A percentile compares a stretch with the other conserved stretches of the same genome.
Evolutionary conservation across 2,329 filamentous ascomycete species (phyloP).

Genomic region (Fusarium nematophilum): DNA sequence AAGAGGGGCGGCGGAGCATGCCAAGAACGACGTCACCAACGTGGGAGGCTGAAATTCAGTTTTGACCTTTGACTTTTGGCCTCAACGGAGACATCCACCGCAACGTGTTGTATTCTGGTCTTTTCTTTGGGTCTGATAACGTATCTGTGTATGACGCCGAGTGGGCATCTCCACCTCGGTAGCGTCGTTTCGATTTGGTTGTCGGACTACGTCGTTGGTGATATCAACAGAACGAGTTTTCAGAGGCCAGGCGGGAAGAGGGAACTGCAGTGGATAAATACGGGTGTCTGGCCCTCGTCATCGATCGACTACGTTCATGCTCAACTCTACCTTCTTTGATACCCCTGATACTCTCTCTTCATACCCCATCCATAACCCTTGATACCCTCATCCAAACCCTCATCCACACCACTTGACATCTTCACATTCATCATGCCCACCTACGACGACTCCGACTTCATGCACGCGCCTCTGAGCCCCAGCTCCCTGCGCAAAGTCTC

Average conservation of each 20-base stretch:
- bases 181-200: slow-evolving; percentile 25
- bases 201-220: slow-evolving; percentile 19
- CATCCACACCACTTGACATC: slow-evolving; percentile 19
- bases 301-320: too few species aligned
- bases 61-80: too few species aligned
- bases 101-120: slow-evolving; percentile 23
- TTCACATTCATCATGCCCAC: slow-evolving; percentile 63
- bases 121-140: slow-evolving; percentile 28
- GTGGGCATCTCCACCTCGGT: slow-evolving; percentile 25
- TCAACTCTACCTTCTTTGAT: too few species aligned
- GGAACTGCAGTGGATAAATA: slow-evolving; percentile 33
- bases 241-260: not conserved
- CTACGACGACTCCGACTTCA: slow-evolving; percentile 68
- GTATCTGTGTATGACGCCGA: slow-evolving; percentile 31
- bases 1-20: slow-evolving; percentile 35
- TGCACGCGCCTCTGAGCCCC: slow-evolving; percentile 32
- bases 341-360: too few species aligned
- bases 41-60: slow-evolving; percentile 12
- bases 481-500: slow-evolving; percentile 35
- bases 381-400: slow-evolving; percentile 23
- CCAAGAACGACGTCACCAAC: slow-evolving; percentile 17
- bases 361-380: slow-evolving; percentile 22
- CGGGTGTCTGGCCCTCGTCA: slow-evolving; percentile 32
- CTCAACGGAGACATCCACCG: too few species aligned
- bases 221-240: slow-evolving; percentile 40